These are phyloP conservation scores for Phanerochaete carnosa DNA, from an alignment of 768 basidiomycete species.

Conservation along the genomic window DNA sequence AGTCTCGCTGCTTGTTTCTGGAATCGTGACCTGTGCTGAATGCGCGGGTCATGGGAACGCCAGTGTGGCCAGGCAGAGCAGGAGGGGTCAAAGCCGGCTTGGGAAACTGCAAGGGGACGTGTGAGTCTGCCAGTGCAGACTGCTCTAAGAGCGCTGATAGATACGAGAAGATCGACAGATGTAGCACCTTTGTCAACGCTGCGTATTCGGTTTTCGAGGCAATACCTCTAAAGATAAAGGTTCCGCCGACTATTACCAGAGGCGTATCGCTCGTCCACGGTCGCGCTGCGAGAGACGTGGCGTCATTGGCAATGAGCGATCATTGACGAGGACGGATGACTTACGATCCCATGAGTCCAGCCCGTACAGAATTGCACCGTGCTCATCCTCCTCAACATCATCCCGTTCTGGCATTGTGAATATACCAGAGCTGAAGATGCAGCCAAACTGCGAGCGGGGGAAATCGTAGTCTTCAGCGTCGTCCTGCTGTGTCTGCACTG, in stretches of 20 bases:
- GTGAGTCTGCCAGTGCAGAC: constrained; percentile 47
- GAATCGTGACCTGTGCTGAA: constrained; percentile 18
- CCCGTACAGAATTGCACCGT: constrained; percentile 42
- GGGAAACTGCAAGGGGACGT: constrained; percentile 45
- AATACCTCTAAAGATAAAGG: constrained; percentile 51
- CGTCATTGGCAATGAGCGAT: not conserved
- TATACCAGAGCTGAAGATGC: constrained; percentile 40
- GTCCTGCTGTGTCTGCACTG: not conserved
- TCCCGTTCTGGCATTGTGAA: constrained; percentile 31
- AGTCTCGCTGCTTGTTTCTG: constrained; percentile 18
- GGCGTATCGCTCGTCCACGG: constrained; percentile 18
- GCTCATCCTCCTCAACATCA: constrained; percentile 8
- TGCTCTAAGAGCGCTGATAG: constrained; percentile 63
- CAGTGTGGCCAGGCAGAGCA: not conserved
- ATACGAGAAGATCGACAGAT: constrained; percentile 49
- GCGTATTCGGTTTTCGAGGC: constrained; percentile 39
- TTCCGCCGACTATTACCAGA: constrained; percentile 53
- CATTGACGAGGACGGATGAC: constrained; percentile 18
- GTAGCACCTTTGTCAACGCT: constrained; percentile 45
- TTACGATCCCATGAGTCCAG: constrained; percentile 49
- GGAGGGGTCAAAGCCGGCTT: constrained; percentile 16
- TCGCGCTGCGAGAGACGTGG: not conserved
- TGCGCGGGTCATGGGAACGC: constrained; percentile 12
- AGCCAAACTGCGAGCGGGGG: constrained; percentile 36
- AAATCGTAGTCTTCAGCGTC: constrained; percentile 40